phyloP scores from a whole-genome alignment of 148 eudicot genomes.

The Camellia sinensis region DNA sequence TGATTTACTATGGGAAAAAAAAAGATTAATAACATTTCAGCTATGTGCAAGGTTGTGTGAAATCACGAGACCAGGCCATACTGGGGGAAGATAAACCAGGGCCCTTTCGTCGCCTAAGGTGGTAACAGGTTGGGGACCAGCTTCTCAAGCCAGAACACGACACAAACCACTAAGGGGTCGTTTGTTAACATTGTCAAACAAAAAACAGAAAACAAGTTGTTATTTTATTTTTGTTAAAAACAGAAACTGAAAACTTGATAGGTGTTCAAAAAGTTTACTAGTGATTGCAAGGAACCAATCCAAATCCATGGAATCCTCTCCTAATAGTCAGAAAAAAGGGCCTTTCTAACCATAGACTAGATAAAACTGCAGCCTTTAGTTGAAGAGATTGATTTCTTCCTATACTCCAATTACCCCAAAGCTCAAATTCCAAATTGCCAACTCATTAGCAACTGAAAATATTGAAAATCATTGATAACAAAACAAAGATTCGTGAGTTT shows the following conservation, averaged over 20 bases:
- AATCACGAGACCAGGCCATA: neutral
- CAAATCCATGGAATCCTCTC: neutral
- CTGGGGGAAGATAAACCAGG: neutral
- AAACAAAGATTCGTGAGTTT: neutral
- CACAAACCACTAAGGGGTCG: too few relatives aligned
- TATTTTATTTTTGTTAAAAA: too few relatives aligned
- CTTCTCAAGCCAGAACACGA: neutral
- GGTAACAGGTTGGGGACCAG: neutral
- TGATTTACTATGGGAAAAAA: neutral
- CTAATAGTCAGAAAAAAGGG: neutral
- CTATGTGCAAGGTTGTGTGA: neutral
- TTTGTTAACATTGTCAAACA: neutral
- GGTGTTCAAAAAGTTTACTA: too few relatives aligned
- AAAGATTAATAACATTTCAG: too few relatives aligned
- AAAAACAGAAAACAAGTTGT: too few relatives aligned
- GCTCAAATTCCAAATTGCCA: neutral
- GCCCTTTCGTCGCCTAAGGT: neutral
- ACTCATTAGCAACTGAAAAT: neutral
- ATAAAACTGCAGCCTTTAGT: neutral
- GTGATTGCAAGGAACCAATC: neutral
- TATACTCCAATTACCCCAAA: neutral
- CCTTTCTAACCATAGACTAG: neutral
- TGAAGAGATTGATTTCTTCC: neutral
- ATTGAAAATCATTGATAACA: neutral
- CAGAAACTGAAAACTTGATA: too few relatives aligned